Conservation (phyloP, 352 stramenopile species). For the Saprolegnia parasitica region DNA sequence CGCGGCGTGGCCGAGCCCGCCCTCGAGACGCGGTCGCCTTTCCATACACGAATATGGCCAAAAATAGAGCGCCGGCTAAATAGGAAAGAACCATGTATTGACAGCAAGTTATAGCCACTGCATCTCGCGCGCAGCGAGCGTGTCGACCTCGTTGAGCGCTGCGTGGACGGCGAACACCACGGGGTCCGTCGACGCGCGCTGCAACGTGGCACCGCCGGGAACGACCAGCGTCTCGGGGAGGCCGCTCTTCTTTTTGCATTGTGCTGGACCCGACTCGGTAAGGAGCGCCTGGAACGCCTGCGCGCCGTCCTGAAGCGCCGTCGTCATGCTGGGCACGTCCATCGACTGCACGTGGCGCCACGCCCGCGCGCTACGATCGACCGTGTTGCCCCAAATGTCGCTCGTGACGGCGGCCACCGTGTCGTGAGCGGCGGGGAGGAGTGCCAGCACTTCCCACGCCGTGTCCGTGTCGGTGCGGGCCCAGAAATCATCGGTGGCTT, state of each 20-base stretch:
- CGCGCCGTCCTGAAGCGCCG: not conserved
- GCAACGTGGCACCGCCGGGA: not conserved
- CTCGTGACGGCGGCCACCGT: not conserved
- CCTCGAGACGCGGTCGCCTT: not conserved
- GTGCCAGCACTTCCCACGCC: constrained; percentile 1
- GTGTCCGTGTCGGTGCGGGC: not conserved
- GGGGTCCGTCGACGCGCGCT: not conserved
- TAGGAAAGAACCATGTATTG: not conserved
- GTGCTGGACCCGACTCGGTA: no score
- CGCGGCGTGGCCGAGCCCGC: not conserved
- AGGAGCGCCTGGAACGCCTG: not conserved
- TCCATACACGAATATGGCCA: not conserved
- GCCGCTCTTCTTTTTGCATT: no score
- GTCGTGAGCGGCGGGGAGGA: not conserved
- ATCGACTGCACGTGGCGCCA: not conserved
- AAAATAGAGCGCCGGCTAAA: not conserved
- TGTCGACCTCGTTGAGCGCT: not conserved
- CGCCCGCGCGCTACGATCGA: not conserved
- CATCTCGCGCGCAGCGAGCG: constrained; percentile 10
- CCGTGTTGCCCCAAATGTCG: not conserved
- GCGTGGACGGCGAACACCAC: not conserved
- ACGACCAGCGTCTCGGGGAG: not conserved
- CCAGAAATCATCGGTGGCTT: not conserved
- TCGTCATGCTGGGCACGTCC: not conserved
- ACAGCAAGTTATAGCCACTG: constrained; percentile 11